Conservation (phyloP, 2,329 filamentous ascomycete species). For the Epichloe aotearoae region DNA sequence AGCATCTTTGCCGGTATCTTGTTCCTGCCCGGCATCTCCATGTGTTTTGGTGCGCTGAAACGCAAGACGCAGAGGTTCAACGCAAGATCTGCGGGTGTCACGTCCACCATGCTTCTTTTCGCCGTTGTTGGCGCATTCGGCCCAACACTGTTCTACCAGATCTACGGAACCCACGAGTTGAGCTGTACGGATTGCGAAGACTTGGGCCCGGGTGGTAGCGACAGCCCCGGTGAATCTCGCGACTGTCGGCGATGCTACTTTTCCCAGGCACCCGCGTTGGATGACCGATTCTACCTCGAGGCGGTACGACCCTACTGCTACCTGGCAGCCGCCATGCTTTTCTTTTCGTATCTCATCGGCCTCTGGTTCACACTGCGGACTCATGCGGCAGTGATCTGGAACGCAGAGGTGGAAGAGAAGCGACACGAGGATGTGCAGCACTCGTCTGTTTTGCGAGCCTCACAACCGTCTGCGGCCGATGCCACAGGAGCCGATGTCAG, state of each 20-base stretch:
- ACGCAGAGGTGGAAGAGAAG: slow-evolving; percentile 68
- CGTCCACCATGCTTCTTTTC: slow-evolving; percentile 94
- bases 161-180: slow-evolving; percentile 93
- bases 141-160: slow-evolving; percentile 94
- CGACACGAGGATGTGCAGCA: slow-evolving; percentile 42
- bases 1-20: slow-evolving; percentile 96
- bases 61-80: slow-evolving; percentile 98
- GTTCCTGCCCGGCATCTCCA: slow-evolving; percentile 86
- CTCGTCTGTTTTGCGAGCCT: slow-evolving; percentile 18
- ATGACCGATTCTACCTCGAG: slow-evolving; percentile 79
- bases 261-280: slow-evolving; percentile 68
- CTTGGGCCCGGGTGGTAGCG: slow-evolving; percentile 19
- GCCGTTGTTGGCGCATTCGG: slow-evolving; percentile 91
- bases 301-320: slow-evolving; percentile 92
- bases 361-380: slow-evolving; percentile 92
- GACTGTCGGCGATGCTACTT: slow-evolving; percentile 94
- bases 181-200: slow-evolving; percentile 61
- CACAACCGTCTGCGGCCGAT: slow-evolving; percentile 28
- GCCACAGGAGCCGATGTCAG: slow-evolving; percentile 56
- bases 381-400: slow-evolving; percentile 96
- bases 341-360: slow-evolving; percentile 86
- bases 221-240: slow-evolving; percentile 28
- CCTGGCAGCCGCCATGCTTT: slow-evolving; percentile 71
- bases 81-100: slow-evolving; percentile 87
- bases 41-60: slow-evolving; percentile 97